Evolutionary conservation across 2,329 filamentous ascomycete species (phyloP).

Genomic region (Colletotrichum cuscutae): DNA sequence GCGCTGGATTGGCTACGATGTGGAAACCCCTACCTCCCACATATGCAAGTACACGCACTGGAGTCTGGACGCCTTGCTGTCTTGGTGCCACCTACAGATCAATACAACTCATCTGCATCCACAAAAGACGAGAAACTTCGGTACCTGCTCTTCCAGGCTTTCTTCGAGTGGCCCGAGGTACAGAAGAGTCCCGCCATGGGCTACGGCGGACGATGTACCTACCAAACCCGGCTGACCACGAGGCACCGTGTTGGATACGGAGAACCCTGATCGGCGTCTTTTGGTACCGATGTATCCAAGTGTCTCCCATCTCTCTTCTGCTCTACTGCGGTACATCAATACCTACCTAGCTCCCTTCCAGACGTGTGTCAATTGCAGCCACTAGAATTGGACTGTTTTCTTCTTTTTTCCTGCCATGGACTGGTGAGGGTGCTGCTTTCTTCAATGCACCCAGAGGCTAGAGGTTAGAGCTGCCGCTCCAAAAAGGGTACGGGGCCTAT

Average conservation of each 20-base stretch:
- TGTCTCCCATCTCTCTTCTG: not conserved
- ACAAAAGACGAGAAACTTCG: not conserved
- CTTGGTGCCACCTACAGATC: not conserved
- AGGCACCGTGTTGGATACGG: conserved; percentile 17
- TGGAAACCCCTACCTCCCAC: not conserved
- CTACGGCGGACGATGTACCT: conserved; percentile 17
- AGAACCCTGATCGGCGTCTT: conserved; percentile 33
- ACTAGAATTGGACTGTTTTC: conserved; percentile 6
- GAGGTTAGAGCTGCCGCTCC: not conserved
- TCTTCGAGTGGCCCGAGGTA: conserved; percentile 15
- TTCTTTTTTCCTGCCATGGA: not conserved
- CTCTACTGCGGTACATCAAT: not conserved
- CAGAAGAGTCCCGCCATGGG: not conserved
- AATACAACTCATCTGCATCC: not conserved
- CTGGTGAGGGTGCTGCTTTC: not conserved
- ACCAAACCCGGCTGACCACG: conserved; percentile 9
- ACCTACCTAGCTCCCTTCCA: not conserved
- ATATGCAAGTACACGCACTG: not conserved
- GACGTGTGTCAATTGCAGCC: conserved; percentile 4
- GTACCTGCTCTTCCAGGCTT: conserved; percentile 5
- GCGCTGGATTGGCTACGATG: not conserved
- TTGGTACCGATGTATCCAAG: conserved; percentile 7
- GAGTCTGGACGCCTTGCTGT: not conserved
- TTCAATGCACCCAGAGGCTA: not conserved
- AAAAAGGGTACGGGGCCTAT: not conserved